Conservation (phyloP, 2,329 filamentous ascomycete species). For the Dryadomyces quercivorus region DNA sequence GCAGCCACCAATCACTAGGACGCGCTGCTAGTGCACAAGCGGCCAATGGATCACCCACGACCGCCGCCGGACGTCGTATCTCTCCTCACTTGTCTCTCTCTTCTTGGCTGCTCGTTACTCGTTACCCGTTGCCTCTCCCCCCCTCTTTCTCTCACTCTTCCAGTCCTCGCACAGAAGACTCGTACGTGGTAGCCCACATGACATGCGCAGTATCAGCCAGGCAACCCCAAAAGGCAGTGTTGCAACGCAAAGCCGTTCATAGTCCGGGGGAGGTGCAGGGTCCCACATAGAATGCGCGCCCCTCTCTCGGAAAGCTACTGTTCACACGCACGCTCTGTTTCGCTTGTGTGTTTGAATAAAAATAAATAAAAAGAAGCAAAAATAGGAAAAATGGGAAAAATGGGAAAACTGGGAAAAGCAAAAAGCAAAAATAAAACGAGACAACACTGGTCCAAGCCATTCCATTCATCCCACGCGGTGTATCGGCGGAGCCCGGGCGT, state of each 20-base stretch:
- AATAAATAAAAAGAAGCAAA: not conserved
- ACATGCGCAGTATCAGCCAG: not conserved
- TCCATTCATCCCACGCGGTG: too few species aligned
- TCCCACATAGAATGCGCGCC: not conserved
- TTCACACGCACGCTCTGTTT: not conserved
- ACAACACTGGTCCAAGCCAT: not conserved
- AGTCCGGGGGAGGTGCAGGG: conserved; percentile 1
- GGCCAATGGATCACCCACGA: too few species aligned
- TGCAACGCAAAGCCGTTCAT: conserved; percentile 1
- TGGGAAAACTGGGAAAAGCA: not conserved
- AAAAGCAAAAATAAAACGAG: not conserved
- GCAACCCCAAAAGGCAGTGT: not conserved
- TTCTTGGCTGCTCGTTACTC: not conserved
- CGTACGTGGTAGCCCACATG: not conserved
- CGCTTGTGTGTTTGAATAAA: too few species aligned
- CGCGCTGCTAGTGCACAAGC: not conserved
- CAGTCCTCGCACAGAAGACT: not conserved
- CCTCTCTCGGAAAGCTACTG: not conserved
- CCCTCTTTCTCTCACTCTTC: too few species aligned
- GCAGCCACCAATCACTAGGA: not conserved
- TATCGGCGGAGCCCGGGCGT: too few species aligned
- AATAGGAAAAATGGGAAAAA: not conserved
- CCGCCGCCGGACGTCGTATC: not conserved
- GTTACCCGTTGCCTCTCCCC: not conserved
- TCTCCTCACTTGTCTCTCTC: not conserved